These are phyloP conservation scores for Dendrocalamus latiflorus DNA, from an alignment of 202 grass and related monocot species.

Conservation along the genomic window DNA sequence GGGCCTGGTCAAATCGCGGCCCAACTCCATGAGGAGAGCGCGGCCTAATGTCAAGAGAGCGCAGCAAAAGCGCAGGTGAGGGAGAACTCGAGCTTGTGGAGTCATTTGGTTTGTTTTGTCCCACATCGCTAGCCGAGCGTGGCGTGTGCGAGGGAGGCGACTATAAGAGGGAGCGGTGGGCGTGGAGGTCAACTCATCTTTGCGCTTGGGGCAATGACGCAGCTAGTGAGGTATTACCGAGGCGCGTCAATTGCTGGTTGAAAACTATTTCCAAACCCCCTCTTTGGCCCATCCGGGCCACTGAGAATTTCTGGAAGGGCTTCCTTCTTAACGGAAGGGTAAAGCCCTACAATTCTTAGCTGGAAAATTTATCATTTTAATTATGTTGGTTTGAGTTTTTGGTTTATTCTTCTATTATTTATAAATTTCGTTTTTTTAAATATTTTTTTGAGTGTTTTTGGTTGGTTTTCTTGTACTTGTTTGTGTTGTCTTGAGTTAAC, in stretches of 20 bases:
- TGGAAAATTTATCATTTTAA: too few relatives aligned
- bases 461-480: too few relatives aligned
- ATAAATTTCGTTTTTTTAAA: too few relatives aligned
- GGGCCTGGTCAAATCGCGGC: background rate
- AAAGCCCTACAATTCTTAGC: constrained; percentile 25
- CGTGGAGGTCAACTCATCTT: background rate
- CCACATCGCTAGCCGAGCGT: background rate
- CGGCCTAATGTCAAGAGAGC: background rate
- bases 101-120: background rate
- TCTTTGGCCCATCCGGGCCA: constrained; percentile 40
- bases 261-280: constrained; percentile 61
- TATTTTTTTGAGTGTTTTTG: too few relatives aligned
- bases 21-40: background rate
- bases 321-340: background rate
- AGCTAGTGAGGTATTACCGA: constrained; percentile 67
- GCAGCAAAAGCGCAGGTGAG: background rate
- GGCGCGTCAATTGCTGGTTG: constrained; percentile 70
- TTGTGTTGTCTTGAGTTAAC: too few relatives aligned
- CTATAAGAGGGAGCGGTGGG: background rate
- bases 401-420: too few relatives aligned
- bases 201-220: constrained; percentile 87
- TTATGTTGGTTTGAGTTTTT: too few relatives aligned
- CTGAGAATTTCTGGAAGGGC: constrained; percentile 78
- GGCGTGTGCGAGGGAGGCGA: accelerated
- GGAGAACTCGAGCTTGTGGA: background rate